phyloP scores from a whole-genome alignment of 257 asterid genomes.

The Mentha longifolia region DNA sequence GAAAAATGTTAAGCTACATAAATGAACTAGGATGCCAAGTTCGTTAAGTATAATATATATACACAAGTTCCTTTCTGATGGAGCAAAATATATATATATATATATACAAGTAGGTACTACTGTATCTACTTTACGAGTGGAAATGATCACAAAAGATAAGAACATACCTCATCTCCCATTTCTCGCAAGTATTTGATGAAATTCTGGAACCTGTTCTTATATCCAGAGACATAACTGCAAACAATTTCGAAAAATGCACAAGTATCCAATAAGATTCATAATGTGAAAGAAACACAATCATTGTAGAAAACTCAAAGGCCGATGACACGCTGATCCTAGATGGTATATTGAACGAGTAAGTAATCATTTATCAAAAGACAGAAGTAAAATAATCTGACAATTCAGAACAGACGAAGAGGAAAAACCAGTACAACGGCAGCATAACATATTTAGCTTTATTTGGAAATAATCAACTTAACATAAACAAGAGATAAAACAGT shows the following conservation, averaged over 20 bases:
- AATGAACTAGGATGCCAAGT: not conserved
- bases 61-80: too few relatives aligned
- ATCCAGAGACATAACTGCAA: slow-evolving; percentile 96
- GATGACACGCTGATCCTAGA: too few relatives aligned
- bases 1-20: too few relatives aligned
- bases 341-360: too few relatives aligned
- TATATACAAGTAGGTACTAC: slow-evolving; percentile 14
- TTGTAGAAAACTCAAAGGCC: not conserved
- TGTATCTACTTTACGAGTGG: not conserved
- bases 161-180: slow-evolving; percentile 98
- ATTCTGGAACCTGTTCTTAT: slow-evolving; percentile 96
- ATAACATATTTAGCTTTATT: not conserved
- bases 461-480: not conserved
- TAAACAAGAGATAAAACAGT: not conserved
- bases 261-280: slow-evolving; percentile 18
- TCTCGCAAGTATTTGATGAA: slow-evolving; percentile 93
- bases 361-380: not conserved
- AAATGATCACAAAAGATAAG: slow-evolving; percentile 14
- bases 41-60: not conserved
- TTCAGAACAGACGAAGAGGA: not conserved
- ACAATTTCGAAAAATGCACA: slow-evolving; percentile 18
- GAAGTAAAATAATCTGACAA: too few relatives aligned
- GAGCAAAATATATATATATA: too few relatives aligned
- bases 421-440: not conserved
- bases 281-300: slow-evolving; percentile 16